Evolutionary conservation across 768 basidiomycete genomes (phyloP).

Genomic region (Butyriboletus loyo): DNA sequence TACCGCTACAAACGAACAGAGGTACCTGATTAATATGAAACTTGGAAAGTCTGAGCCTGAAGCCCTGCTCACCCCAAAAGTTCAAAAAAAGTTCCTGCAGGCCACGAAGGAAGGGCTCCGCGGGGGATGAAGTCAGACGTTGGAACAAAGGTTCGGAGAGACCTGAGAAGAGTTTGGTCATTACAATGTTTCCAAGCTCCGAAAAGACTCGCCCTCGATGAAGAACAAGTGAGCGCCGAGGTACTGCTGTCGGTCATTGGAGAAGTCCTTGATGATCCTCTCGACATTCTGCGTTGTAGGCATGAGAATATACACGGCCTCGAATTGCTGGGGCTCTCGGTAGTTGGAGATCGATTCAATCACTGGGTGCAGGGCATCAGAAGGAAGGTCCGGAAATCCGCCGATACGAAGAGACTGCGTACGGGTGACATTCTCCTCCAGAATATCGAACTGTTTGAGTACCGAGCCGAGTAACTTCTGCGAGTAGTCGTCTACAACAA

Average conservation of each 20-base stretch:
- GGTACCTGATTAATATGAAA: constrained; percentile 8
- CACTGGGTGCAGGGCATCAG: constrained; percentile 46
- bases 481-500: constrained; percentile 93
- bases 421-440: constrained; percentile 97
- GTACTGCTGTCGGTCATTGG: constrained; percentile 62
- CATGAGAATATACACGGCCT: constrained; percentile 93
- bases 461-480: constrained; percentile 81
- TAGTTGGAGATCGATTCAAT: constrained; percentile 86
- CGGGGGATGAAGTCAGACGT: constrained; percentile 68
- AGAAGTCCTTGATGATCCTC: constrained; percentile 84
- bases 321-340: constrained; percentile 83
- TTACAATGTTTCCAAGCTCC: neutral
- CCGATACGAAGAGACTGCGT: constrained; percentile 33
- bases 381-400: neutral
- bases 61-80: constrained; percentile 74
- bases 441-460: constrained; percentile 88
- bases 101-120: constrained; percentile 70
- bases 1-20: constrained; percentile 48
- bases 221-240: constrained; percentile 90
- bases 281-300: constrained; percentile 94
- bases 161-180: constrained; percentile 42
- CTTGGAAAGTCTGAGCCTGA: neutral
- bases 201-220: constrained; percentile 65
- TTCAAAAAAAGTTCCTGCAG: constrained; percentile 89
- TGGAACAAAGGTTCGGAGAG: constrained; percentile 77